Conservation (phyloP, 2,329 filamentous ascomycete species). For the Xylaria sp. region DNA sequence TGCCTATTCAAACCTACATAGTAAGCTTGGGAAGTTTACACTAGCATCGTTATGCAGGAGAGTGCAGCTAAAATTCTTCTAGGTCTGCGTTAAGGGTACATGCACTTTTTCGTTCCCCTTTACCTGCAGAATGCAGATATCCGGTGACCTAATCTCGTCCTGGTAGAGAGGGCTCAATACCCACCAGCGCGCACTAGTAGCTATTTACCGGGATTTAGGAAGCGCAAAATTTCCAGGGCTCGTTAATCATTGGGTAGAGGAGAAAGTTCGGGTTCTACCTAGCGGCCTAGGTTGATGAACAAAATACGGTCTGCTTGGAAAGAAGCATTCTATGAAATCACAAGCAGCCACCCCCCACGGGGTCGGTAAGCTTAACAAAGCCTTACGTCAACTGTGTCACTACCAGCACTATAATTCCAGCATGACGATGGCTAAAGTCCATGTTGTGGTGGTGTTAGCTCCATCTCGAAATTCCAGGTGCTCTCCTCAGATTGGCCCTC, state of each 20-base stretch:
- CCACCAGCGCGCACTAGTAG: conserved; percentile 1
- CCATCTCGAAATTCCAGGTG: background rate
- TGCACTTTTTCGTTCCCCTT: conserved; percentile 9
- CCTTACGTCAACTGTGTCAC: conserved; percentile 5
- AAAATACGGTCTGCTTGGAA: background rate
- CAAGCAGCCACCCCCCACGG: conserved; percentile 12
- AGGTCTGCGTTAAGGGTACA: background rate
- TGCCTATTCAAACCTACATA: background rate
- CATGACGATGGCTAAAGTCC: background rate
- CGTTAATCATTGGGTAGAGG: background rate
- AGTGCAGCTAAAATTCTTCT: background rate
- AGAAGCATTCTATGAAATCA: background rate
- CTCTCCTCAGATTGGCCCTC: background rate
- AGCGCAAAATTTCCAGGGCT: background rate
- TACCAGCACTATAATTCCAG: background rate
- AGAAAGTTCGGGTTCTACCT: background rate
- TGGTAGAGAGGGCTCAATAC: conserved; percentile 2
- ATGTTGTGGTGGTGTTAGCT: conserved; percentile 1
- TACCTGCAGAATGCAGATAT: conserved; percentile 12
- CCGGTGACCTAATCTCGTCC: conserved; percentile 1
- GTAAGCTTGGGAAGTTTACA: background rate
- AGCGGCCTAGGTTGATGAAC: background rate
- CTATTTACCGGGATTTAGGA: background rate
- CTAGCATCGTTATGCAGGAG: background rate
- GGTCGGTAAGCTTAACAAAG: conserved; percentile 14